phyloP scores from a whole-genome alignment of 768 basidiomycete species.

The Ramaria sp. region DNA sequence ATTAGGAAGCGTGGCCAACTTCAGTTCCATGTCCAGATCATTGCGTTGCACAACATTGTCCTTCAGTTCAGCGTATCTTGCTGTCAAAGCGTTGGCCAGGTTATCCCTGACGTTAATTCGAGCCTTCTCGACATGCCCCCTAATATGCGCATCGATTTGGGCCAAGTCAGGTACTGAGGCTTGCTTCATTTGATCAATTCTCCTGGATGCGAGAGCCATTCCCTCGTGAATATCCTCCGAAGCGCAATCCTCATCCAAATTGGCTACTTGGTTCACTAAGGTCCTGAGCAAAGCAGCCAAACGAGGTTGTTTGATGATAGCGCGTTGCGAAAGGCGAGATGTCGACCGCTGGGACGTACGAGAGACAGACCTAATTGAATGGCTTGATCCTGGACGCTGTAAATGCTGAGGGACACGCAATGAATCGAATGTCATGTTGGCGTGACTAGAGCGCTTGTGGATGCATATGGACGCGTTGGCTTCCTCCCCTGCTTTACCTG shows the following conservation, averaged over 20 bases:
- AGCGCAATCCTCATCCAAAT: slow-evolving; percentile 18
- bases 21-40: slow-evolving; percentile 59
- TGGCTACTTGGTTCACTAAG: slow-evolving; percentile 28
- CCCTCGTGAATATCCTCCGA: slow-evolving; percentile 35
- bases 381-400: slow-evolving; percentile 17
- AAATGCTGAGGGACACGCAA: slow-evolving; percentile 33
- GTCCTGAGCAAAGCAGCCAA: slow-evolving; percentile 43
- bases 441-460: neutral
- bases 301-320: slow-evolving; percentile 38
- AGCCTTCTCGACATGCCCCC: slow-evolving; percentile 37
- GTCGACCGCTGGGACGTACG: slow-evolving; percentile 30
- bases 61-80: slow-evolving; percentile 42
- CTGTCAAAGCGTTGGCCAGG: slow-evolving; percentile 48
- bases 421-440: slow-evolving; percentile 22
- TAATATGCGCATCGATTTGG: slow-evolving; percentile 5
- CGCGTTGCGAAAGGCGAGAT: slow-evolving; percentile 43
- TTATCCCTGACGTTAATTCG: slow-evolving; percentile 53
- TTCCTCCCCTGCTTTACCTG: neutral
- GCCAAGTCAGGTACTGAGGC: neutral
- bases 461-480: neutral
- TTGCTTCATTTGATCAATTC: slow-evolving; percentile 4
- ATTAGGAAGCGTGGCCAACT: slow-evolving; percentile 56
- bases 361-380: slow-evolving; percentile 21
- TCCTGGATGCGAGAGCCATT: slow-evolving; percentile 35
- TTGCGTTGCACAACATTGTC: slow-evolving; percentile 33